A percentile compares a stretch with the other conserved stretches of the same genome.
Conservation (phyloP, 768 basidiomycete genomes). For the Termitomyces sp. region DNA sequence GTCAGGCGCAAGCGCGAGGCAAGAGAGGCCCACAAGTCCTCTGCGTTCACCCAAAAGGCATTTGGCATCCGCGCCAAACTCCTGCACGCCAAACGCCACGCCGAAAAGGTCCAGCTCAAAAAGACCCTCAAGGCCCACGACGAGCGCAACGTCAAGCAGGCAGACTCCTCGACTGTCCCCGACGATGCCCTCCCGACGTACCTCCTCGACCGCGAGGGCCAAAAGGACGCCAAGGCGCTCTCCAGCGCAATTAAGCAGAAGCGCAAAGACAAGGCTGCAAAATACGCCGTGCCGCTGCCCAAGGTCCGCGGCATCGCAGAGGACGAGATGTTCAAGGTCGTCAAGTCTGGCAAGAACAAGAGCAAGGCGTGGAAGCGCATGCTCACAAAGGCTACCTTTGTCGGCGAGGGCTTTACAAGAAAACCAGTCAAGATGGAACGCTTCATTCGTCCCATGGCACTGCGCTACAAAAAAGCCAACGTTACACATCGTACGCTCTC, state of each 20-base stretch:
- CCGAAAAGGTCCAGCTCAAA: constrained; percentile 97
- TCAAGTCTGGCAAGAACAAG: constrained; percentile 96
- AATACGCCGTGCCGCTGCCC: constrained; percentile 94
- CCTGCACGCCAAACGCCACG: constrained; percentile 94
- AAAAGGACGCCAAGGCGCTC: constrained; percentile 95
- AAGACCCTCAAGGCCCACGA: constrained; percentile 99
- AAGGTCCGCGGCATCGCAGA: constrained; percentile 98
- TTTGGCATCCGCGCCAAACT: constrained; percentile 98
- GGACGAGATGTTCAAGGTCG: constrained; percentile 99
- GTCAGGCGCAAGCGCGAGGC: constrained; percentile 78
- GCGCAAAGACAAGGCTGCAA: constrained; percentile 98
- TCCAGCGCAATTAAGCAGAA: constrained; percentile 97
- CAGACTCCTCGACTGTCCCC: constrained; percentile 74
- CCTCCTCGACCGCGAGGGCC: constrained; percentile 94
- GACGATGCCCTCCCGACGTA: constrained; percentile 94
- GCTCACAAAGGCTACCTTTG: constrained; percentile 99
- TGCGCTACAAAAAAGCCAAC: constrained; percentile 97
- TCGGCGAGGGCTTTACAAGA: constrained; percentile 95
- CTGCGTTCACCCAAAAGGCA: constrained; percentile 84
- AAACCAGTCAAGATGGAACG: constrained; percentile 99
- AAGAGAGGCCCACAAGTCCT: constrained; percentile 69
- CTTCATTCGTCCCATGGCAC: constrained; percentile 95
- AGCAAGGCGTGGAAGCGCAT: constrained; percentile 98
- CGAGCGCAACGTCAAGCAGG: constrained; percentile 95
- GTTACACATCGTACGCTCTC: constrained; percentile 86